Evolutionary conservation across 129 eudicot species (phyloP).

Genomic region (Lactuca saligna): DNA sequence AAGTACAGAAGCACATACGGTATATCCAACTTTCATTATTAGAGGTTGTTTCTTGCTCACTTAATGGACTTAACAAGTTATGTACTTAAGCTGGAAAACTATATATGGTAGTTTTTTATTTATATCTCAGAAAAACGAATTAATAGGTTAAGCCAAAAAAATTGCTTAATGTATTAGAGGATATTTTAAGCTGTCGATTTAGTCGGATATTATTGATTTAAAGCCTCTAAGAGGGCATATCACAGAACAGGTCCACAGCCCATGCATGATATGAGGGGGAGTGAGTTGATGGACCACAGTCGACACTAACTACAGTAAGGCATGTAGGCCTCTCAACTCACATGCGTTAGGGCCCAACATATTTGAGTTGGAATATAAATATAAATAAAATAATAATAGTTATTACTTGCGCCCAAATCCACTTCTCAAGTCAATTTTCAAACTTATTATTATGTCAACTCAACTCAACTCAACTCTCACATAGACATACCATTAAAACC

Average conservation of each 20-base stretch:
- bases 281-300: constrained; percentile 24
- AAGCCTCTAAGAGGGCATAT: too few relatives aligned
- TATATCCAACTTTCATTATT: not conserved
- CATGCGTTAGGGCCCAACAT: constrained; percentile 18
- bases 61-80: too few relatives aligned
- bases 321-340: constrained; percentile 32
- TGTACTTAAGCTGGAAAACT: too few relatives aligned
- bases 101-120: too few relatives aligned
- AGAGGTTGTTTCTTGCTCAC: too few relatives aligned
- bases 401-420: constrained; percentile 12
- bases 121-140: too few relatives aligned
- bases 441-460: constrained; percentile 21
- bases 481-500: not conserved
- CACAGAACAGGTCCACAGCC: constrained; percentile 26
- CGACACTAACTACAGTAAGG: constrained; percentile 10
- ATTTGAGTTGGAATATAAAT: not conserved
- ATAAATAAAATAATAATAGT: too few relatives aligned
- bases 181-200: too few relatives aligned
- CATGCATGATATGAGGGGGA: constrained; percentile 5
- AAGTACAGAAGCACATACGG: too few relatives aligned
- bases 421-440: constrained; percentile 17
- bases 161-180: too few relatives aligned
- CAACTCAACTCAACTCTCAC: not conserved
- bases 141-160: too few relatives aligned
- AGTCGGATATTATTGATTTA: too few relatives aligned